Evolutionary conservation across 208 protist species (phyloP).

Genomic region (Tritrichomonas musculus): DNA sequence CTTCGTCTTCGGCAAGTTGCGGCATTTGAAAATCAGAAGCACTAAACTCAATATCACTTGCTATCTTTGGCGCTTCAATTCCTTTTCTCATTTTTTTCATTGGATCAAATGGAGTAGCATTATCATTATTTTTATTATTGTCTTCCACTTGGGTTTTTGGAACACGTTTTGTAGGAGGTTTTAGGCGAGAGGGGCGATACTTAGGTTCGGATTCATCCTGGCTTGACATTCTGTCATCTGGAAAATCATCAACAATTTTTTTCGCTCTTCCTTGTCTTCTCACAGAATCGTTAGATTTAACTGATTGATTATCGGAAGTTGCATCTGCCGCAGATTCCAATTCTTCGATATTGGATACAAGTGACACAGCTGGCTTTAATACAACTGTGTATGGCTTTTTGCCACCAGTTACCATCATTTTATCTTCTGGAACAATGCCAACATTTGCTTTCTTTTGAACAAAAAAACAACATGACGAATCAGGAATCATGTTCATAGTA

Average conservation of each 20-base stretch:
- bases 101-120: too few relatives aligned
- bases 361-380: background rate
- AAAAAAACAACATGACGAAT: background rate
- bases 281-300: background rate
- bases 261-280: background rate
- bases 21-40: background rate
- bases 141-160: background rate
- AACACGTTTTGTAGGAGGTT: background rate
- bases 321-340: background rate
- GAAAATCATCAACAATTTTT: background rate
- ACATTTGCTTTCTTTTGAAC: background rate
- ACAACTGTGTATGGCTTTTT: background rate
- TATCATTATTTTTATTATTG: too few relatives aligned
- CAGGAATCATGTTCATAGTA: background rate
- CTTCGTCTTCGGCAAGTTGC: background rate
- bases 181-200: background rate
- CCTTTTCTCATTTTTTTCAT: background rate
- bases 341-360: background rate
- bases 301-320: background rate
- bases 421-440: constrained; percentile 1
- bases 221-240: background rate
- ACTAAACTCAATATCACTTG: background rate
- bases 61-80: background rate
- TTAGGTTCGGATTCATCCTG: background rate
- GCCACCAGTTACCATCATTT: background rate